Base-by-base conservation (phyloP, 805 yeast species). In the Teunomyces gatunensis region DNA sequence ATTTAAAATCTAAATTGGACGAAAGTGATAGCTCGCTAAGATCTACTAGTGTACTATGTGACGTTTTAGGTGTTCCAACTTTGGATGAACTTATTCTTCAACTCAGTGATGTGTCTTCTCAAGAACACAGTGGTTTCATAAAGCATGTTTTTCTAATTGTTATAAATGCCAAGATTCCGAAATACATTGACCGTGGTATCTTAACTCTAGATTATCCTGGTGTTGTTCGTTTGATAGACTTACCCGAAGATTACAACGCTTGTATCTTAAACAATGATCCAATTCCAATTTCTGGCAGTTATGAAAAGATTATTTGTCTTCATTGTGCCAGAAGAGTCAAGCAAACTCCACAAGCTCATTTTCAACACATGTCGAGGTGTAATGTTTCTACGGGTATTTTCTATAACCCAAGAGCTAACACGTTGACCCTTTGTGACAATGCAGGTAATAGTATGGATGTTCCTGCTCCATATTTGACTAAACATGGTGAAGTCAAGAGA, bases 401-500 rank as follows among this genome's bases (percentile, higher is more conserved):
- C 34, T 53, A 36, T 30, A 45, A 43, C 48, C 65, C 61, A 21
- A 47, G 63, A 50, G 53, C 54, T 59, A 63, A 67, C 59, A 33
- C 48, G 42, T 49, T 64, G 47, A 47, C 64, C 39, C 50, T 65
- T 2, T 52, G 59, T 21, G 58, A 64, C 4, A 57, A 56, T 33
- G 54, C 64, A 23, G 66, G 64, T 2, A 52, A 48, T 10, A 55
- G 59, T 32, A 48, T 67, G 2, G 60, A 69, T 6, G 71, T 79
- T 52, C 78, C 78, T 47, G 86, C 88, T 0, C 94, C 92, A 11
- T 87, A 85, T 58, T 66, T 87, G 59, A 85, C 88, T 46, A 71
- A 73, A 4, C 90, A 86, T 63, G 95, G 95, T 18, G 94, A 87
- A 61, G 77, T 84, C 3, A 86, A 86, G 28, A 69, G 72, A 7